Base-by-base conservation (phyloP, 345 rosid genomes). In the Sisymbrium irio region DNA sequence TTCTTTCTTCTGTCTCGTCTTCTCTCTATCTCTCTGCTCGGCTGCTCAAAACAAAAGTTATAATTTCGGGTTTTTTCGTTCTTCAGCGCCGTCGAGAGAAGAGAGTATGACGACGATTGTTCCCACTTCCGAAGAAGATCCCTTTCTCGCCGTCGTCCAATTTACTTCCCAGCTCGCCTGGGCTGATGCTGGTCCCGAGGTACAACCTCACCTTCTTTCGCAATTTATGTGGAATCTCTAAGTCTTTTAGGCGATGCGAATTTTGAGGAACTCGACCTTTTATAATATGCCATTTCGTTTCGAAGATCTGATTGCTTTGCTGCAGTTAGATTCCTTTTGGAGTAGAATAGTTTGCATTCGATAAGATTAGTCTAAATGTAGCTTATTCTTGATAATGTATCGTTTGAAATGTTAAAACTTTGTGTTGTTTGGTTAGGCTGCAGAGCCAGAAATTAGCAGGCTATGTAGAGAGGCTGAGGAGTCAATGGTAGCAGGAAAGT, bases 101-200 rank as follows among this genome's bases (percentile, higher is more conserved):
- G 72, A 76, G 42, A 55, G 25, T 19, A 92, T 96, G 98, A 81
- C 97, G 74, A 90, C 96, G 51, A 79, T 96, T 39, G 95, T 92
- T 36, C 99, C 96, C 2, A 92, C 93, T 47, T 89, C 99, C 67
- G 99, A 96, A 77, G 99, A 96, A 66, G 95, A 90, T 68, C 95
- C 97, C 1, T 84, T 87, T 6, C 91, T 96, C 78, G 65, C 96
- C 51, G 97, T 92, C 53, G 99, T 92, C 35, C 98, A 88, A 56
- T 92, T 86, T 86, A 88, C 97, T 53, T 87, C 97, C 41, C 95
- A 92, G 68, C 90, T 96, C 42, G 82, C 98, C 62, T 96, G 98
- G 98, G 94, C 95, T 18, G 98, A 92, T 74, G 97, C 99, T 65
- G 97, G 99, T 76, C 89, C 96, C 44, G 99, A 90, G 96, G 98